phyloP scores from a whole-genome alignment of 2,329 filamentous ascomycete genomes.

The Fusarium sp. region DNA sequence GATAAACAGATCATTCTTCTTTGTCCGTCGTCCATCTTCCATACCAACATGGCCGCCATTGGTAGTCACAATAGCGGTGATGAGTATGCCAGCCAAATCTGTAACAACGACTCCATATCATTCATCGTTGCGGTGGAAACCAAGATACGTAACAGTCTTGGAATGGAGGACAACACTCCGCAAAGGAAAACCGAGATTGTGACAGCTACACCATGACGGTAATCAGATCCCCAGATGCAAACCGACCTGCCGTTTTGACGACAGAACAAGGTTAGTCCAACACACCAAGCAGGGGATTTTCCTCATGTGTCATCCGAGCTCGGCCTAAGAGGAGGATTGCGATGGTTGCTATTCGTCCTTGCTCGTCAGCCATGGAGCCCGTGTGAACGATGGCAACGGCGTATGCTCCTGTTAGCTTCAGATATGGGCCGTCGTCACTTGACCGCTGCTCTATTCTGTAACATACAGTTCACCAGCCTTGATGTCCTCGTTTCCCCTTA shows the following conservation, averaged over 20 bases:
- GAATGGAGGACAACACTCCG: conserved; percentile 36
- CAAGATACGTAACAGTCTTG: conserved; percentile 38
- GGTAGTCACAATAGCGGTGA: conserved; percentile 44
- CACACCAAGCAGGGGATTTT: conserved; percentile 40
- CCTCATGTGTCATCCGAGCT: conserved; percentile 49
- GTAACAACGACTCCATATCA: conserved; percentile 44
- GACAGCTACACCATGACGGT: conserved; percentile 35
- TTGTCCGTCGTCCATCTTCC: conserved; percentile 21
- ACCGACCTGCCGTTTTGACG: conserved; percentile 35
- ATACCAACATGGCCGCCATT: conserved; percentile 30
- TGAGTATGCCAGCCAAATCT: conserved; percentile 38
- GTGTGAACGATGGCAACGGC: conserved; percentile 35
- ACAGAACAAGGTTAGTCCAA: conserved; percentile 32
- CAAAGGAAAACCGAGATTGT: conserved; percentile 28
- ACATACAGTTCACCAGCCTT: conserved; percentile 24
- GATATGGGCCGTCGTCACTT: conserved; percentile 47
- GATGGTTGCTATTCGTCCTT: conserved; percentile 42
- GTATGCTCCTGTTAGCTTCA: conserved; percentile 42
- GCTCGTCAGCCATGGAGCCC: conserved; percentile 41
- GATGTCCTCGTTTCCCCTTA: conserved; percentile 28
- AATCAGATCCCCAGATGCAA: conserved; percentile 41
- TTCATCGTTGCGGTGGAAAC: conserved; percentile 40
- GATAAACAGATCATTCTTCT: conserved; percentile 26
- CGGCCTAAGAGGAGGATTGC: conserved; percentile 35
- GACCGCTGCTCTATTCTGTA: conserved; percentile 46